phyloP scores from a whole-genome alignment of 139 green algal genomes.

The Ostreobium quekettii region DNA sequence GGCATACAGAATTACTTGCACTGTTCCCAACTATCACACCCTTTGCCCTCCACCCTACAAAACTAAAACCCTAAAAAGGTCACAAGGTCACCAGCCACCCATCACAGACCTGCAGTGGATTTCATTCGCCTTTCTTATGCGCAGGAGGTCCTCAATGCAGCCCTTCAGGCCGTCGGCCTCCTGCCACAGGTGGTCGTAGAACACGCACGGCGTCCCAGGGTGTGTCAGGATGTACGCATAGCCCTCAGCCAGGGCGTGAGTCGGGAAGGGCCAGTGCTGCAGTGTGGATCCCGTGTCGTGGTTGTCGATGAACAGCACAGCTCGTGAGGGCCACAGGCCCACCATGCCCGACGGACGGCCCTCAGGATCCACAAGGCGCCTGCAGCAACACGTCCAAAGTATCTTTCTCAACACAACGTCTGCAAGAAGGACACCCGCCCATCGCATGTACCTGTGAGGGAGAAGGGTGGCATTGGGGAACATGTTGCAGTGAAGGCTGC shows the following conservation, averaged over 20 bases:
- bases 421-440: too few relatives aligned
- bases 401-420: too few relatives aligned
- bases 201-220: constrained; percentile 79
- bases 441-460: too few relatives aligned
- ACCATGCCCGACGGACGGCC: constrained; percentile 75
- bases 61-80: too few relatives aligned
- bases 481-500: too few relatives aligned
- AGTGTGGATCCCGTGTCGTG: constrained; percentile 69
- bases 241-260: constrained; percentile 58
- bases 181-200: constrained; percentile 78
- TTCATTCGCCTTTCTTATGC: constrained; percentile 50
- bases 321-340: constrained; percentile 68
- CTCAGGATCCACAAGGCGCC: constrained; percentile 83
- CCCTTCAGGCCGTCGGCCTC: constrained; percentile 30
- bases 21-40: too few relatives aligned
- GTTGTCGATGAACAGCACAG: constrained; percentile 97
- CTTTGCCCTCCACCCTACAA: too few relatives aligned
- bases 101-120: constrained; percentile 61
- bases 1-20: too few relatives aligned
- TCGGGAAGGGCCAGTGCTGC: constrained; percentile 77
- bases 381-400: constrained; percentile 57
- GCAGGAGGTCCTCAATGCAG: constrained; percentile 64
- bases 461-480: too few relatives aligned
- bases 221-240: constrained; percentile 94
- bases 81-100: too few relatives aligned